Evolutionary conservation across 2,329 filamentous ascomycete genomes (phyloP).

Genomic region (Pseudocercospora pini-densiflorae): DNA sequence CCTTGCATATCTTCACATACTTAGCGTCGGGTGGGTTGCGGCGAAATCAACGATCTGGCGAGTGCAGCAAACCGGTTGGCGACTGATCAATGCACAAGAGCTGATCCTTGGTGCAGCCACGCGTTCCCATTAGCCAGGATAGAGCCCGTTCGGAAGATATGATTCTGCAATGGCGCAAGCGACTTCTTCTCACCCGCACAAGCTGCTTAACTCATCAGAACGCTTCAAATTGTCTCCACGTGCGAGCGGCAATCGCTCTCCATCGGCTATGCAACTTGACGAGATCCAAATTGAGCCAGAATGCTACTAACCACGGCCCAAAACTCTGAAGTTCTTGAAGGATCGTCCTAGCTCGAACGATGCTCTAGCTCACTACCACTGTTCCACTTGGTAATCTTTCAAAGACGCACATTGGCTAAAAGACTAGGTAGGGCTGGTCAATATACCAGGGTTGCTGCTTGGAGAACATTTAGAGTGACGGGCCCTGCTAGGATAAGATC

Average conservation of each 20-base stretch:
- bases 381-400: neutral
- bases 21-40: constrained; percentile 3
- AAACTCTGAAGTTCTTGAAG: neutral
- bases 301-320: neutral
- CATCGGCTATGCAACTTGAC: constrained; percentile 7
- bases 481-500: neutral
- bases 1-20: neutral
- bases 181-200: neutral
- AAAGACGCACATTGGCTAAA: neutral
- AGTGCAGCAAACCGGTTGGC: constrained; percentile 1
- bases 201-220: neutral
- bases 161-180: neutral
- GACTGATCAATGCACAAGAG: neutral
- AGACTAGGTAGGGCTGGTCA: constrained; percentile 3
- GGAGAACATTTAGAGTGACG: neutral
- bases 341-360: neutral
- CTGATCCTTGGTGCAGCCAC: constrained; percentile 4
- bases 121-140: constrained; percentile 6
- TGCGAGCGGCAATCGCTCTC: neutral
- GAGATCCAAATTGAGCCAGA: neutral
- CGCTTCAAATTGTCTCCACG: neutral
- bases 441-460: constrained; percentile 1
- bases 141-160: neutral
- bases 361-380: neutral
- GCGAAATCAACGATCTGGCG: neutral